Base-by-base conservation (phyloP, 179 eudicot species). In the Vitellaria paradoxa region DNA sequence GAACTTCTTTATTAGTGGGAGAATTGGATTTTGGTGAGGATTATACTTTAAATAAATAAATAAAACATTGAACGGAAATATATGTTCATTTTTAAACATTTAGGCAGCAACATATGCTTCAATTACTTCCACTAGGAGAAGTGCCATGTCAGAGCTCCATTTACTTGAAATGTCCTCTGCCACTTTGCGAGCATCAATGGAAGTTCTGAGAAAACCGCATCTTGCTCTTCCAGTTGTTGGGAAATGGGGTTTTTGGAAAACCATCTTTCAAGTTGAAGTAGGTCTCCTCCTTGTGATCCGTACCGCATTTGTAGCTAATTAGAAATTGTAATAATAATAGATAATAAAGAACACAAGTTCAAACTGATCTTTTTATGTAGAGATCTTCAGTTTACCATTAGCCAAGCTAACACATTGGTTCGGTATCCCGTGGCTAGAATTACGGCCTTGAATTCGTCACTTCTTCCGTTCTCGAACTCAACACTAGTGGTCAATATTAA, bases 341-440 rank as follows among this genome's bases (percentile, higher is more conserved):
- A n/a, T 40, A 46, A 55, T 30, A 71, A 37, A 8, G 49, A 37
- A 61, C 7, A 24, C 15, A 0, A n/a, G 12, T 13, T 13, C 30
- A 30, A 0, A 46, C 6, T 30, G n/a, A 11, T 45, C 42, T 11
- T 17, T 18, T 15, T 40, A 47, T 13, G 7, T n/a, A n/a, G n/a
- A n/a, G n/a, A n/a, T n/a, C n/a, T n/a, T n/a, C n/a, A n/a, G n/a
- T n/a, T n/a, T n/a, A 91, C 92, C 90, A 85, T 85, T 79, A 91
- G 83, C 94, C 94, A 89, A 75, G 82, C 80, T 70, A 87, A 82
- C 53, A 87, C 91, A 75, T 87, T 91, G 84, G 91, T 89, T 84
- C 86, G 86, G 76, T 86, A 89, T 57, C 94, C 94, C 42, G 92
- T 91, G 83, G 94, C 92, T 78, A 91, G 87, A 78, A 91, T 85